These are phyloP conservation scores for Phaffomyces thermotolerans DNA, from an alignment of 805 yeast species.

Conservation along the genomic window DNA sequence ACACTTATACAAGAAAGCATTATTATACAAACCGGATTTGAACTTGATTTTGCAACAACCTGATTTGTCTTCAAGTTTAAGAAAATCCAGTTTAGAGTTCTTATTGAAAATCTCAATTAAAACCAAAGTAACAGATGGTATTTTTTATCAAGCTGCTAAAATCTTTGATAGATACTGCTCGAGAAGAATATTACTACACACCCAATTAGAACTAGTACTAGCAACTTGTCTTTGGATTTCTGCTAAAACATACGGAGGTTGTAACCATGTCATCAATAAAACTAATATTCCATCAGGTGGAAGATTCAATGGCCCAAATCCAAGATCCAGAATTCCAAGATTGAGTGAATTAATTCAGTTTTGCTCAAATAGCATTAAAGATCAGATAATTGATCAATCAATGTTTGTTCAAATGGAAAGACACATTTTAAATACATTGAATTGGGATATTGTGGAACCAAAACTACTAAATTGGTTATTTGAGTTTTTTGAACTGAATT, in stretches of 20 bases:
- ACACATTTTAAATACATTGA: slow-evolving; percentile 63
- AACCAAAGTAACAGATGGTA: slow-evolving; percentile 58
- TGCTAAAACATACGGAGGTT: slow-evolving; percentile 74
- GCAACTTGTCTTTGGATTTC: slow-evolving; percentile 92
- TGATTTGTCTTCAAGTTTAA: slow-evolving; percentile 64
- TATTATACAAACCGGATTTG: slow-evolving; percentile 43
- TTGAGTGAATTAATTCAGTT: slow-evolving; percentile 67
- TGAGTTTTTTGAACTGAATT: slow-evolving; percentile 37
- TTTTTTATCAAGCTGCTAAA: slow-evolving; percentile 61
- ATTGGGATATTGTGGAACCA: slow-evolving; percentile 70
- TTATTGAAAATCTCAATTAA: slow-evolving; percentile 62
- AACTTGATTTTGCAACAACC: slow-evolving; percentile 81
- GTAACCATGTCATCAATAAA: slow-evolving; percentile 55
- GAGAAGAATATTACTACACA: slow-evolving; percentile 72
- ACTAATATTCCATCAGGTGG: slow-evolving; percentile 47
- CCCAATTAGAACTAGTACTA: slow-evolving; percentile 85
- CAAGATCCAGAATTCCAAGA: slow-evolving; percentile 68
- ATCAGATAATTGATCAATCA: slow-evolving; percentile 52
- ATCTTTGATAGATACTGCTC: slow-evolving; percentile 90
- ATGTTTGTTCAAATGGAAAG: slow-evolving; percentile 81
- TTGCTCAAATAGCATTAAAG: slow-evolving; percentile 46
- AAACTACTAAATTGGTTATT: slow-evolving; percentile 41
- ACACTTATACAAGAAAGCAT: slow-evolving; percentile 29
- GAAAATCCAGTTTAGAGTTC: slow-evolving; percentile 74
- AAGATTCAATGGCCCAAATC: slow-evolving; percentile 60